Base-by-base conservation (phyloP, 176 grass and related monocot genomes). In the Carex cristatella region DNA sequence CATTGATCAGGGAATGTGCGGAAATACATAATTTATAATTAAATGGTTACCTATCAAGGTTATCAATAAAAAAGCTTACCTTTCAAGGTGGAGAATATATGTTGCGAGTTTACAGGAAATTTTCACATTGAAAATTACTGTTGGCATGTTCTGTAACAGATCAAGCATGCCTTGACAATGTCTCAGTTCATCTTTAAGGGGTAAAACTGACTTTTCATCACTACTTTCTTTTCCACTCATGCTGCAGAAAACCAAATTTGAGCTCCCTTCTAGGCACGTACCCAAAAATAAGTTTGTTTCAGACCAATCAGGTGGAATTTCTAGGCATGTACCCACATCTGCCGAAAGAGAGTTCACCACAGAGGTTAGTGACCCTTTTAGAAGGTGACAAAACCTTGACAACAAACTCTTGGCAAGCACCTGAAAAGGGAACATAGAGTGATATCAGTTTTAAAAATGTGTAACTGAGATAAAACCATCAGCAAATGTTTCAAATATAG, bases 71-170 rank as follows among this genome's bases (percentile, higher is more conserved):
- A 78, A 77, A 60, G 62, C 82, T 90, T 93, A 89, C 95, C 95
- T 95, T 90, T 98, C 95, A 72, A 95, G 85, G 84, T 95, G 93
- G 80, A 98, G 85, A 88, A 98, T 86, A 85, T 92, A 90, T 86
- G 86, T 93, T 87, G 89, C 81, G 88, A 88, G 76, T 54, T 4
- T 81, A 61, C 54, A 72, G 32, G 90, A 89, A 82, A 90, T 87
- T 68, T 93, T 92, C 53, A 86, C 64, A 71, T 87, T 92, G 62
- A 91, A 84, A 92, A 90, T 86, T 71, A 98, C 80, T 87, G 86
- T 93, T 63, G 93, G 93, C 81, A 92, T 88, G 32, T 83, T 91
- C 83, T 69, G 90, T 16, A 92, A 89, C 51, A 93, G 87, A 84
- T 83, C 66, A 71, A 98, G 91, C 67, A 95, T 83, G 75, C 83